phyloP scores from a whole-genome alignment of 2,329 filamentous ascomycete genomes.

The Fusarium verticillioides region DNA sequence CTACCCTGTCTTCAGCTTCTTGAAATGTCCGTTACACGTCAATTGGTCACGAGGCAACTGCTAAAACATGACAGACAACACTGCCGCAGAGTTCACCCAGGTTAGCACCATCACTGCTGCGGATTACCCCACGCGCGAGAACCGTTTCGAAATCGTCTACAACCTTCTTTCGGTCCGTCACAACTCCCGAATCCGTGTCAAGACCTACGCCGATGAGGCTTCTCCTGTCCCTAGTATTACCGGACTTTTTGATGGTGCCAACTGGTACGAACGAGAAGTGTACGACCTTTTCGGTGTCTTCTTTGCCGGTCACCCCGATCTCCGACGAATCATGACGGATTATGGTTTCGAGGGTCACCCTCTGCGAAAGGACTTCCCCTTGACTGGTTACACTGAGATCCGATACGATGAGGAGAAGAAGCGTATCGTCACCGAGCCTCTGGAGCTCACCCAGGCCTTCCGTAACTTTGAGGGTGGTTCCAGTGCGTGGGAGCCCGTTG shows the following conservation, averaged over 20 bases:
- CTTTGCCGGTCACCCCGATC: conserved; percentile 93
- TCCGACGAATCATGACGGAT: conserved; percentile 98
- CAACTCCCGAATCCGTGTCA: conserved; percentile 96
- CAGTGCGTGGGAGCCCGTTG: conserved; percentile 74
- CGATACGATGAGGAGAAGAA: conserved; percentile 99
- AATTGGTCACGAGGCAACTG: background rate
- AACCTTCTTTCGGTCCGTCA: conserved; percentile 95
- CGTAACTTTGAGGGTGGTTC: conserved; percentile 95
- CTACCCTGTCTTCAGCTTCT: conserved; percentile 90
- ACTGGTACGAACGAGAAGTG: conserved; percentile 98
- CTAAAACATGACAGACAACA: conserved; percentile 74
- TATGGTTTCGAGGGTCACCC: conserved; percentile 99
- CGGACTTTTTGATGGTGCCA: conserved; percentile 89
- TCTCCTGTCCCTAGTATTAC: conserved; percentile 92
- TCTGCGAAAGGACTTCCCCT: conserved; percentile 95
- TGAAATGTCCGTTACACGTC: conserved; percentile 71
- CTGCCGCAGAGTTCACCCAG: conserved; percentile 95
- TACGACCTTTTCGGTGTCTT: conserved; percentile 98
- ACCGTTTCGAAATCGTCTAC: conserved; percentile 98
- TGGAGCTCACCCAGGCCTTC: conserved; percentile 98
- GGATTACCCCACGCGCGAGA: conserved; percentile 93
- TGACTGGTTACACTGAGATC: conserved; percentile 98
- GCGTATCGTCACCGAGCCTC: conserved; percentile 95
- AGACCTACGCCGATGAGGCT: conserved; percentile 98
- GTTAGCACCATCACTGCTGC: conserved; percentile 92